Percentiles rank a stretch among this genome's conserved stretches.
Evolutionary conservation across 164 flowering plant species (phyloP).

Genomic region (Umbilicus rupestris): DNA sequence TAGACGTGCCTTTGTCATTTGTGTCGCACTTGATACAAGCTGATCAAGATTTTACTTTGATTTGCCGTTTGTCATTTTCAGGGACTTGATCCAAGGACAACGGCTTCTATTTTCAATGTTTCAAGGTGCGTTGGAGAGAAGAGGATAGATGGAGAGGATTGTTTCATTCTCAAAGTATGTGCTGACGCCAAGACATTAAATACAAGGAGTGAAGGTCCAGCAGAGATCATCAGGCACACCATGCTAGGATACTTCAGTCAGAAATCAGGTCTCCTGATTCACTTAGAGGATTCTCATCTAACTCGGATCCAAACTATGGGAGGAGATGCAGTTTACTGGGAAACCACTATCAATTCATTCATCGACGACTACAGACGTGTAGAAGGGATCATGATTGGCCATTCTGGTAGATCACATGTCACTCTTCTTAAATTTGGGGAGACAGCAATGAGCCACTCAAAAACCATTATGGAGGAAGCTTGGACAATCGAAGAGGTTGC

Average conservation of each 20-base stretch:
- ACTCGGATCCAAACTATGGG: not conserved
- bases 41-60: not conserved
- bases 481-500: slow-evolving; percentile 82
- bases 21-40: not conserved
- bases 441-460: slow-evolving; percentile 64
- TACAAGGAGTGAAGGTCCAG: not conserved
- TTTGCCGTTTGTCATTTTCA: not conserved
- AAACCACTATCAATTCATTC: slow-evolving; percentile 63
- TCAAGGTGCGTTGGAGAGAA: not conserved
- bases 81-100: not conserved
- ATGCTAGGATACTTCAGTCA: not conserved
- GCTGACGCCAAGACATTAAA: not conserved
- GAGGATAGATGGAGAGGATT: not conserved
- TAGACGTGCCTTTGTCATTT: not conserved
- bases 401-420: slow-evolving; percentile 59
- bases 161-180: not conserved
- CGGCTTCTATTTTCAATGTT: not conserved
- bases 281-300: not conserved
- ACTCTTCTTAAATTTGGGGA: slow-evolving; percentile 73
- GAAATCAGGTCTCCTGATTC: not conserved
- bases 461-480: slow-evolving; percentile 69
- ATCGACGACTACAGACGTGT: slow-evolving; percentile 63
- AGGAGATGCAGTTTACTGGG: slow-evolving; percentile 43
- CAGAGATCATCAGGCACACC: not conserved
- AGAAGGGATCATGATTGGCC: slow-evolving; percentile 72